Percentiles rank a stretch among this genome's conserved stretches.
Conservation (phyloP, 352 stramenopile genomes). For the Plasmopara viticola region DNA sequence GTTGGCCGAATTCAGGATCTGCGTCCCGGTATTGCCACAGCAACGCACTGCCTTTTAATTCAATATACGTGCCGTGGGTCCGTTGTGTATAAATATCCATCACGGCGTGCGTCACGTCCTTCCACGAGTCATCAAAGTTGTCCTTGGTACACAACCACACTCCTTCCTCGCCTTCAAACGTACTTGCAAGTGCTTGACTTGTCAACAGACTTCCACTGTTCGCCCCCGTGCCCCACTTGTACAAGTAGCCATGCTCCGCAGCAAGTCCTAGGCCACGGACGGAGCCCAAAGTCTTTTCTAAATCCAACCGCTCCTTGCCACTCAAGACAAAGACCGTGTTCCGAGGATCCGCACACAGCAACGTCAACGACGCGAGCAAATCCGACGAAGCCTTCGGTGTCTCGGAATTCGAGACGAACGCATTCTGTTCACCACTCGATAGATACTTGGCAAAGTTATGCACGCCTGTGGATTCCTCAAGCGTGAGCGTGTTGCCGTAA, state of each 20-base stretch:
- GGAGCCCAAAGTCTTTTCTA: constrained; percentile 91
- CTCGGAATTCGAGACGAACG: constrained; percentile 26
- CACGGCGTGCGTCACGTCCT: constrained; percentile 93
- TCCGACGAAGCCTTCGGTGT: constrained; percentile 39
- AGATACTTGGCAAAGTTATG: constrained; percentile 86
- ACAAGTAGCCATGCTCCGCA: constrained; percentile 98
- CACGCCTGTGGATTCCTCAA: constrained; percentile 65
- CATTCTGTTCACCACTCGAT: constrained; percentile 23
- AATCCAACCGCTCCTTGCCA: constrained; percentile 91
- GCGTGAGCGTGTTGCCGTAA: constrained; percentile 96
- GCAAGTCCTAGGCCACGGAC: constrained; percentile 94
- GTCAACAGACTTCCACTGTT: constrained; percentile 32
- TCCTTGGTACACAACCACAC: constrained; percentile 83
- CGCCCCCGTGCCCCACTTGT: constrained; percentile 81
- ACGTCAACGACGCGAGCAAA: constrained; percentile 85
- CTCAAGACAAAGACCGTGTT: constrained; percentile 99
- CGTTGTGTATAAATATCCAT: constrained; percentile 99
- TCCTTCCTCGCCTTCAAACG: constrained; percentile 36
- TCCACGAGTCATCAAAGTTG: constrained; percentile 95
- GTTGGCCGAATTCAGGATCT: constrained; percentile 97
- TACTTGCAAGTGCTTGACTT: constrained; percentile 6
- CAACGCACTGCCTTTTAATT: constrained; percentile 97
- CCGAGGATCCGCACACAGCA: constrained; percentile 90
- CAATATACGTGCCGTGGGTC: constrained; percentile 99
- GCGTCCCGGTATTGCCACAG: constrained; percentile 99